Conservation (phyloP, 164 flowering plant species). For the Paratinospora sagittata region DNA sequence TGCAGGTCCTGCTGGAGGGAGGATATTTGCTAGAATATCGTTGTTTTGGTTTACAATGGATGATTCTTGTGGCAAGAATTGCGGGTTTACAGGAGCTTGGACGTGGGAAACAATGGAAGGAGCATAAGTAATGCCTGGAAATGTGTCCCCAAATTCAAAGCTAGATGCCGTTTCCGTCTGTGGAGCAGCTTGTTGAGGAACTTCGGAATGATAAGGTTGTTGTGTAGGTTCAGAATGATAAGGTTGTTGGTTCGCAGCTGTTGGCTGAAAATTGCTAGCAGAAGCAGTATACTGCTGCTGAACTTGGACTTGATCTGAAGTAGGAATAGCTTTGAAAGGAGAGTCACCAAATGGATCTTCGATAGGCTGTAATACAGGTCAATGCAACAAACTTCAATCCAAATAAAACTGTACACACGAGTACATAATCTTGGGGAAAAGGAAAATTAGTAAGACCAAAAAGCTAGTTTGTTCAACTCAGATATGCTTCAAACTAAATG, state of each 20-base stretch:
- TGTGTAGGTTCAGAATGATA: conserved; percentile 3
- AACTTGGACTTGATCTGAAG: conserved; percentile 26
- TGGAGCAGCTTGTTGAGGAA: conserved; percentile 23
- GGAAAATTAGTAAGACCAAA: background rate
- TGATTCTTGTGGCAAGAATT: conserved; percentile 34
- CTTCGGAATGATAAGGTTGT: conserved; percentile 17
- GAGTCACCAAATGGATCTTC: conserved; percentile 93
- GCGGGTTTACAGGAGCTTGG: conserved; percentile 36
- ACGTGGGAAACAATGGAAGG: conserved; percentile 19
- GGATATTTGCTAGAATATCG: conserved; percentile 77
- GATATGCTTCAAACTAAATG: background rate
- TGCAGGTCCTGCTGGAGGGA: conserved; percentile 57
- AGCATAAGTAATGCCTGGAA: conserved; percentile 36
- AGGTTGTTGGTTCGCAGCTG: conserved; percentile 16
- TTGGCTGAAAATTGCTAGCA: conserved; percentile 30
- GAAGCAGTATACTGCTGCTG: conserved; percentile 33
- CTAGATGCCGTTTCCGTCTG: conserved; percentile 23
- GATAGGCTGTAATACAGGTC: conserved; percentile 43
- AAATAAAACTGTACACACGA: background rate
- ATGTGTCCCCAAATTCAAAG: conserved; percentile 41
- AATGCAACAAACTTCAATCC: background rate
- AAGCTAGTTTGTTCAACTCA: background rate
- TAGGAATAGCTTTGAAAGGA: conserved; percentile 78
- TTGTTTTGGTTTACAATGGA: conserved; percentile 29
- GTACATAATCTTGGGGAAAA: too few relatives aligned